Evolutionary conservation across 2,329 filamentous ascomycete species (phyloP).

Genomic region (Epichloe gansuensis): DNA sequence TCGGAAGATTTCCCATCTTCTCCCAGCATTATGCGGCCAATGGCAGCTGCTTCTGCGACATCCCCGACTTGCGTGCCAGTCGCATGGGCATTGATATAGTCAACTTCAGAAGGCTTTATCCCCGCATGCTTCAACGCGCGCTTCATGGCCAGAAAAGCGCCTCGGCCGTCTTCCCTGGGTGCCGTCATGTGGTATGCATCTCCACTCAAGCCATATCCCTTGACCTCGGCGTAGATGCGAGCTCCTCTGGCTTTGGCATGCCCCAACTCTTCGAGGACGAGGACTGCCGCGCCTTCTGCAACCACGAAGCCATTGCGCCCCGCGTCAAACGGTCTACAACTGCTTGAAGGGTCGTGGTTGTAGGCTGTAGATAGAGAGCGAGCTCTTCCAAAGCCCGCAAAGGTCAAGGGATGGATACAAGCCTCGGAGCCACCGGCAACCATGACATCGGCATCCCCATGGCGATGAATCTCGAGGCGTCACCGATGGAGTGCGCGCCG

Average conservation of each 20-base stretch:
- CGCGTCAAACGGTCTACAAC: slow-evolving; percentile 80
- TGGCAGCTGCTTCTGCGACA: slow-evolving; percentile 74
- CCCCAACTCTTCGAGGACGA: slow-evolving; percentile 80
- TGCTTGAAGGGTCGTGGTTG: slow-evolving; percentile 57
- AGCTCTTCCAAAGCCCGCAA: slow-evolving; percentile 82
- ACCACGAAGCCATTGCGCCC: slow-evolving; percentile 80
- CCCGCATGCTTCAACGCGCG: slow-evolving; percentile 63
- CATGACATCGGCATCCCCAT: slow-evolving; percentile 88
- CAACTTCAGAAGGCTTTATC: slow-evolving; percentile 56
- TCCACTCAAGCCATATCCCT: slow-evolving; percentile 79
- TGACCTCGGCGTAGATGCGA: slow-evolving; percentile 76
- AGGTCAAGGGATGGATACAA: slow-evolving; percentile 86
- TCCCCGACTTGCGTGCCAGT: slow-evolving; percentile 82
- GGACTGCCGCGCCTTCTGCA: slow-evolving; percentile 77
- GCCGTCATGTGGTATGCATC: slow-evolving; percentile 94
- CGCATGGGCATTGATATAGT: slow-evolving; percentile 93
- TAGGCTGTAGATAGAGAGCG: slow-evolving; percentile 73
- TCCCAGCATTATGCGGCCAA: slow-evolving; percentile 64
- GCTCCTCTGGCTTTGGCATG: slow-evolving; percentile 74
- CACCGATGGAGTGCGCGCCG: slow-evolving; percentile 85
- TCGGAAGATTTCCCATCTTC: slow-evolving; percentile 52
- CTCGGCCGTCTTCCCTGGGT: slow-evolving; percentile 68
- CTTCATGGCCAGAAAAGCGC: slow-evolving; percentile 76
- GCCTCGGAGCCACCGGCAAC: slow-evolving; percentile 90
- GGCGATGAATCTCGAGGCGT: slow-evolving; percentile 86